These are phyloP conservation scores for Saccharomyces jurei DNA, from an alignment of 805 yeast species.

Conservation along the genomic window DNA sequence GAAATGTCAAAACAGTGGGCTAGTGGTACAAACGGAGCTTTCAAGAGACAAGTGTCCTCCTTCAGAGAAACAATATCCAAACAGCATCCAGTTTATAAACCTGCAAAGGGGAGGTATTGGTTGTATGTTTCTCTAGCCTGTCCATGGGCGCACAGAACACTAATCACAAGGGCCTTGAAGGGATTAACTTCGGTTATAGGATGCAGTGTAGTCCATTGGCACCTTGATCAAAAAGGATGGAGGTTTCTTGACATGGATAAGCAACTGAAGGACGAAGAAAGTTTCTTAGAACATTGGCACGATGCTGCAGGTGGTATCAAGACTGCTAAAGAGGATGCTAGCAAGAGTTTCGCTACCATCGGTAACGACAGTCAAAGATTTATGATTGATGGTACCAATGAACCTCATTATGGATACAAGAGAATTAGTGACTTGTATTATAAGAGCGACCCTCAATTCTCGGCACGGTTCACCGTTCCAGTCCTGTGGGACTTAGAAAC, in stretches of 20 bases:
- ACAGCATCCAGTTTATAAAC: slow-evolving; percentile 51
- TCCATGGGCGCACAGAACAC: slow-evolving; percentile 90
- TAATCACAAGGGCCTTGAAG: slow-evolving; percentile 65
- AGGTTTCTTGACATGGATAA: slow-evolving; percentile 37
- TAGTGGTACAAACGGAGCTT: slow-evolving; percentile 42
- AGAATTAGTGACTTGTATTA: slow-evolving; percentile 65
- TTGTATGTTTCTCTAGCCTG: slow-evolving; percentile 83
- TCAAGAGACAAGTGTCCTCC: slow-evolving; percentile 43
- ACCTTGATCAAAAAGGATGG: slow-evolving; percentile 86
- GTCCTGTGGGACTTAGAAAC: slow-evolving; percentile 84
- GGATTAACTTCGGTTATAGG: slow-evolving; percentile 57
- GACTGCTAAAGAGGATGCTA: slow-evolving; percentile 5
- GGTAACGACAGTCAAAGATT: slow-evolving; percentile 16
- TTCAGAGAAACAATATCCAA: slow-evolving; percentile 61
- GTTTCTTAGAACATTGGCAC: neutral
- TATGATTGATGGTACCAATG: slow-evolving; percentile 39
- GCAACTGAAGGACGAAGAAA: neutral
- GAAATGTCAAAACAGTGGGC: slow-evolving; percentile 27
- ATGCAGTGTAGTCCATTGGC: slow-evolving; percentile 83
- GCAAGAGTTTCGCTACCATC: slow-evolving; percentile 12
- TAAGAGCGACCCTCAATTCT: slow-evolving; percentile 66
- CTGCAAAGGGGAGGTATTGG: slow-evolving; percentile 79
- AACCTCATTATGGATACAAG: slow-evolving; percentile 49
- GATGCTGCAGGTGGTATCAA: slow-evolving; percentile 8
- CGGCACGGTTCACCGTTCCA: slow-evolving; percentile 86